Conservation (phyloP, 768 basidiomycete species). For the Lactarius sanguifluus region DNA sequence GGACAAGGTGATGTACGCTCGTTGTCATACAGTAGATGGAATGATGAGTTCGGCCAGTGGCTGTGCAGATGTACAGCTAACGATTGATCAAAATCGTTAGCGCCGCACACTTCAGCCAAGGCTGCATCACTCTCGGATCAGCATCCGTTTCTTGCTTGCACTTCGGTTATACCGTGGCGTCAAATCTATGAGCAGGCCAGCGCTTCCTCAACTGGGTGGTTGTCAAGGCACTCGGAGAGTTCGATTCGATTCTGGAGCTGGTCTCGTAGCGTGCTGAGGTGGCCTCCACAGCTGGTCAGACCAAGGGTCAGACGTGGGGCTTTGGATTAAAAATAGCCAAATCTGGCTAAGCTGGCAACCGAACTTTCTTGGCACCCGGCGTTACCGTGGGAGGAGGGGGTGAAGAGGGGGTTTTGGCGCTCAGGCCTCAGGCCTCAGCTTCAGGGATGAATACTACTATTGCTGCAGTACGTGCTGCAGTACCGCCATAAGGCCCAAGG, state of each 20-base stretch:
- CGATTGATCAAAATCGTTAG: background rate
- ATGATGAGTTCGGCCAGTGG: background rate
- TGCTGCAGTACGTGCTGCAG: background rate
- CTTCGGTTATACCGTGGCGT: background rate
- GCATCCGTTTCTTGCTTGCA: background rate
- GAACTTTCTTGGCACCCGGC: too few species aligned
- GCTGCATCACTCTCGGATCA: background rate
- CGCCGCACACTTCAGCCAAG: too few species aligned
- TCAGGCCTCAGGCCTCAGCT: too few species aligned
- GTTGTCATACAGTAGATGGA: background rate
- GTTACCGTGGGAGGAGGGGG: too few species aligned
- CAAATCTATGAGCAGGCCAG: background rate
- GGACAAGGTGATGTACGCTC: background rate
- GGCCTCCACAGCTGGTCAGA: background rate
- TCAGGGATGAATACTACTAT: background rate
- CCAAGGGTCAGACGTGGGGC: too few species aligned
- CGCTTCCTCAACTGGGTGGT: background rate
- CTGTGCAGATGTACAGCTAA: background rate
- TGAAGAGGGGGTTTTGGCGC: too few species aligned
- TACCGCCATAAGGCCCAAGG: background rate
- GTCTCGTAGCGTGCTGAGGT: background rate
- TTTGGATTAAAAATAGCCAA: too few species aligned
- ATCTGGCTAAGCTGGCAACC: too few species aligned
- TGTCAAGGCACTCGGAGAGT: background rate
- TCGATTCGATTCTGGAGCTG: background rate